These are phyloP conservation scores for Fonsecaea pedrosoi DNA, from an alignment of 2,329 filamentous ascomycete species.

Conservation along the genomic window DNA sequence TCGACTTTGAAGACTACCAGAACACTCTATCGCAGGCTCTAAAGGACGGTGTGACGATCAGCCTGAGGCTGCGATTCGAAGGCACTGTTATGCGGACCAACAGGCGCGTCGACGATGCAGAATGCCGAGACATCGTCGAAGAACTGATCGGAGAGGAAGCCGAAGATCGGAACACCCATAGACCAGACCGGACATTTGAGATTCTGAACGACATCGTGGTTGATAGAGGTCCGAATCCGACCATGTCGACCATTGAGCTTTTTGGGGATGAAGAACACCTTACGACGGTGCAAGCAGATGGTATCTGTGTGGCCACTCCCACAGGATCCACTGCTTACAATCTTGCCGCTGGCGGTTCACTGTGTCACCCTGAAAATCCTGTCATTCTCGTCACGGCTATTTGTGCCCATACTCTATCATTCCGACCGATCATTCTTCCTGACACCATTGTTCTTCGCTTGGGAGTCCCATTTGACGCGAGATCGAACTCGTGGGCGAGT, in stretches of 20 bases:
- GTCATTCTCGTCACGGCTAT: slow-evolving; percentile 95
- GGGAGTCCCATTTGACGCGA: slow-evolving; percentile 91
- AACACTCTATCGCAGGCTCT: slow-evolving; percentile 75
- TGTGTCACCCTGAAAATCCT: slow-evolving; percentile 95
- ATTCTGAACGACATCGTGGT: slow-evolving; percentile 98
- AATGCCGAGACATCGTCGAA: slow-evolving; percentile 76
- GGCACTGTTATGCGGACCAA: slow-evolving; percentile 87
- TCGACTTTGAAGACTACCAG: slow-evolving; percentile 81
- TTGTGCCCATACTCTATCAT: slow-evolving; percentile 91
- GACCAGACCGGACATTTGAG: slow-evolving; percentile 81
- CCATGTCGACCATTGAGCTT: slow-evolving; percentile 89
- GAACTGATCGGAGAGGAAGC: slow-evolving; percentile 86
- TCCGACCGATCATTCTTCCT: slow-evolving; percentile 93
- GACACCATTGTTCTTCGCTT: slow-evolving; percentile 93
- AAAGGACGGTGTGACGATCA: slow-evolving; percentile 83
- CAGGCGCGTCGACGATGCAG: slow-evolving; percentile 46
- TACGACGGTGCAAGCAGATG: slow-evolving; percentile 90
- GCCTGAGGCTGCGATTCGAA: slow-evolving; percentile 86
- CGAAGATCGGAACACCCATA: slow-evolving; percentile 83
- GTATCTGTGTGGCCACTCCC: slow-evolving; percentile 90
- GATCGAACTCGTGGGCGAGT: slow-evolving; percentile 93
- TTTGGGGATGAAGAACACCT: slow-evolving; percentile 96
- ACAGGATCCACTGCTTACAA: slow-evolving; percentile 97
- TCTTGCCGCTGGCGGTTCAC: slow-evolving; percentile 89
- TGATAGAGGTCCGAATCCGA: slow-evolving; percentile 90